phyloP scores from a whole-genome alignment of 306 rosid genomes.

The Trifolium pratense region DNA sequence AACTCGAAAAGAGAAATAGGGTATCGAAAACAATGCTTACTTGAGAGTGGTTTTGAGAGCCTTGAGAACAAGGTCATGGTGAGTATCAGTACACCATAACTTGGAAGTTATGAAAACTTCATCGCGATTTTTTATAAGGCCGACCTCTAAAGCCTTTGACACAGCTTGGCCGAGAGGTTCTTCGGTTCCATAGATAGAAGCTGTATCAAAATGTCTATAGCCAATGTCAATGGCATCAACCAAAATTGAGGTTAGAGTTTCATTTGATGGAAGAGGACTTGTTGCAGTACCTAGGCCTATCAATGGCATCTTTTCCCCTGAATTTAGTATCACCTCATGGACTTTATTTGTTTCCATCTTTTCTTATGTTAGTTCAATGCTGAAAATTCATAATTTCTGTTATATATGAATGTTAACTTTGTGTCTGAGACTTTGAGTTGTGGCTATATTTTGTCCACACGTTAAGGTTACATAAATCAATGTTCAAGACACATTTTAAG shows the following conservation, averaged over 20 bases:
- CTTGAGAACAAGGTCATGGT: conserved; percentile 57
- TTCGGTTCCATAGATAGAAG: conserved; percentile 41
- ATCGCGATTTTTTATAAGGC: conserved; percentile 48
- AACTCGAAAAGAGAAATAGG: too few relatives aligned
- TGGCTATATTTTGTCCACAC: conserved; percentile 28
- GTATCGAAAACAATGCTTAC: conserved; percentile 15
- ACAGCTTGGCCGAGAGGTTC: conserved; percentile 52
- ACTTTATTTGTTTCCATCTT: conserved; percentile 38
- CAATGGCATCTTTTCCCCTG: conserved; percentile 43
- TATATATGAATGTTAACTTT: not conserved
- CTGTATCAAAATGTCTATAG: not conserved
- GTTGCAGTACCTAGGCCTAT: conserved; percentile 44
- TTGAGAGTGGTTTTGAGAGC: conserved; percentile 55
- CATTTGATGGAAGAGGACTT: conserved; percentile 18
- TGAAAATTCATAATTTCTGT: conserved; percentile 21
- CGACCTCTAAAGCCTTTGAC: conserved; percentile 44
- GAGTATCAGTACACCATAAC: conserved; percentile 52
- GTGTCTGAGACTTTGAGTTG: conserved; percentile 4
- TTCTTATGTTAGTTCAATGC: conserved; percentile 17
- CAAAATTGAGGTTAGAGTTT: conserved; percentile 2
- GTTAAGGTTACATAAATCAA: not conserved
- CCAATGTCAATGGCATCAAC: not conserved
- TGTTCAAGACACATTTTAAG: not conserved
- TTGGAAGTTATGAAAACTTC: conserved; percentile 65
- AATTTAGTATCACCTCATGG: conserved; percentile 41